Conservation (phyloP, 257 asterid genomes). For the Fraxinus quadrangulata region DNA sequence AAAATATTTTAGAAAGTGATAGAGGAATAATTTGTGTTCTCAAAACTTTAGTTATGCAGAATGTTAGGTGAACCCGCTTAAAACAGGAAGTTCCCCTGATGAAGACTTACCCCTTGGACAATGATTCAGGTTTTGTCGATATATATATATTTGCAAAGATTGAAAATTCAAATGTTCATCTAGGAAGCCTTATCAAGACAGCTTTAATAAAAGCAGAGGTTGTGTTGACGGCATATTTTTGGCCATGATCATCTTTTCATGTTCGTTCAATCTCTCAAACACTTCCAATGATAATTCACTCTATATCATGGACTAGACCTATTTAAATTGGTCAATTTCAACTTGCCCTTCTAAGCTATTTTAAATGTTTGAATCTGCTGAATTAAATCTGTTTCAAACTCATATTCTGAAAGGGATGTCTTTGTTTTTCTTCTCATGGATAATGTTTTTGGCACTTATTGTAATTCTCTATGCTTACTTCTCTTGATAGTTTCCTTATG, state of each 20-base stretch:
- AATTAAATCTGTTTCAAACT: not conserved
- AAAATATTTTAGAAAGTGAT: not conserved
- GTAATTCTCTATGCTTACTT: not conserved
- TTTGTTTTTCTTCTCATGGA: not conserved
- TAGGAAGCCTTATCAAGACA: not conserved
- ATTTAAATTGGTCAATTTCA: not conserved
- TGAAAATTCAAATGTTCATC: not conserved
- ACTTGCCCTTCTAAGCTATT: not conserved
- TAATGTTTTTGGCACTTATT: not conserved
- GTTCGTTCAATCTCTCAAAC: not conserved
- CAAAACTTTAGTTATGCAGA: not conserved
- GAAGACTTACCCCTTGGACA: not conserved
- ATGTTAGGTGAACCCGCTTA: not conserved
- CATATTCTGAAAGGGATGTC: not conserved
- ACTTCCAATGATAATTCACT: not conserved
- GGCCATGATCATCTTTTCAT: not conserved
- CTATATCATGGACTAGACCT: not conserved
- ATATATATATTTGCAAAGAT: too few relatives aligned
- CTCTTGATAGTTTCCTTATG: not conserved
- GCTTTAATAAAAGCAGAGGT: not conserved
- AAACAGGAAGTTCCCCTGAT: not conserved
- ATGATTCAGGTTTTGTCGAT: not conserved
- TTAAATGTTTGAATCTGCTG: not conserved
- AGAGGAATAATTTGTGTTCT: not conserved
- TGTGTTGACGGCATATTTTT: not conserved